Evolutionary conservation across 2,329 filamentous ascomycete genomes (phyloP).

Genomic region (Colletotrichum sp.): DNA sequence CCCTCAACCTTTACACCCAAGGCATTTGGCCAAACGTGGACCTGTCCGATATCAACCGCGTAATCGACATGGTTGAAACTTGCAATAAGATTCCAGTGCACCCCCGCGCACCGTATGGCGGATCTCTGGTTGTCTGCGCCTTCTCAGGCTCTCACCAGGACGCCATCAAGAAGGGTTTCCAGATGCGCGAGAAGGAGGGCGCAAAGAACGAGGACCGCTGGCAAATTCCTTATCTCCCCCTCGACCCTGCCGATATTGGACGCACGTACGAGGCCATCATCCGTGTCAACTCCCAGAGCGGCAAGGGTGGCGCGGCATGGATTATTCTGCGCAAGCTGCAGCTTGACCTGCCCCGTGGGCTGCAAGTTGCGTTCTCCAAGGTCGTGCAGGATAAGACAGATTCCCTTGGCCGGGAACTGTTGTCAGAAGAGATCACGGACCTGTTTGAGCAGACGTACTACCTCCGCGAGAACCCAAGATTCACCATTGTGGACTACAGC

Average conservation of each 20-base stretch:
- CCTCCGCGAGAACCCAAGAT: constrained; percentile 81
- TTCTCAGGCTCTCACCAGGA: constrained; percentile 95
- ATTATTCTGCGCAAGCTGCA: constrained; percentile 88
- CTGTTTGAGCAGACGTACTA: constrained; percentile 93
- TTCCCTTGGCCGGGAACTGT: constrained; percentile 79
- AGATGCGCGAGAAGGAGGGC: constrained; percentile 67
- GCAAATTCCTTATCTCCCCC: constrained; percentile 83
- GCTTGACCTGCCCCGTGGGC: constrained; percentile 88
- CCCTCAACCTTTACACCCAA: constrained; percentile 93
- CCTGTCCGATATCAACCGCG: constrained; percentile 84
- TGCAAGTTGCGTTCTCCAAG: constrained; percentile 90
- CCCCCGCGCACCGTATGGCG: constrained; percentile 87
- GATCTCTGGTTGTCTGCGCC: constrained; percentile 88
- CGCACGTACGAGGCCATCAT: constrained; percentile 98
- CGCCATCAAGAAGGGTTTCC: constrained; percentile 93
- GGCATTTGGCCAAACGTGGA: constrained; percentile 85
- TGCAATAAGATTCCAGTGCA: constrained; percentile 96
- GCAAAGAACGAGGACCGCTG: constrained; percentile 71
- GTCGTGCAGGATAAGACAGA: constrained; percentile 87
- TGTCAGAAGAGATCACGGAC: constrained; percentile 80
- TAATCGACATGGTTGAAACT: constrained; percentile 89
- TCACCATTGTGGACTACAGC: constrained; percentile 88
- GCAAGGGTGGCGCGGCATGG: constrained; percentile 94
- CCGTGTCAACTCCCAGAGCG: constrained; percentile 94
- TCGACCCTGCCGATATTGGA: constrained; percentile 92